phyloP scores from a whole-genome alignment of 2,329 filamentous ascomycete genomes.

The Aspergillus jensenii region DNA sequence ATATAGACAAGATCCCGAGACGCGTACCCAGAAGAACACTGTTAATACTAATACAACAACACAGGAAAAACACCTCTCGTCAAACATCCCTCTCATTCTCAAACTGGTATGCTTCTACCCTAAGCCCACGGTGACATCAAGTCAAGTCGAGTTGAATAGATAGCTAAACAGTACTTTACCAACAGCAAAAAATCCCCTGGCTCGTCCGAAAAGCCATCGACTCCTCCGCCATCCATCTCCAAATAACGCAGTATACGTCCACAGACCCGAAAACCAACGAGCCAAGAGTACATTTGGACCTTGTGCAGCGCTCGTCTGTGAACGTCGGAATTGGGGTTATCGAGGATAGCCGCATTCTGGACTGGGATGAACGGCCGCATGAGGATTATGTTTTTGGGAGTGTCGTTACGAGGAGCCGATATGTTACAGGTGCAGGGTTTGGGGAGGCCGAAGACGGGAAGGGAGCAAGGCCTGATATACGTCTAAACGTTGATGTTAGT shows the following conservation, averaged over 20 bases:
- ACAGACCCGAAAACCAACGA: neutral
- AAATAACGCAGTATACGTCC: neutral
- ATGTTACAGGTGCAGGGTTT: neutral
- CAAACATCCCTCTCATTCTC: neutral
- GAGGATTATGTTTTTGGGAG: constrained; percentile 2
- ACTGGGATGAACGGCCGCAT: neutral
- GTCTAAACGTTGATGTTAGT: neutral
- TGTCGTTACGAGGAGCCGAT: neutral
- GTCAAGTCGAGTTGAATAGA: neutral
- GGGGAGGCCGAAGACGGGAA: neutral
- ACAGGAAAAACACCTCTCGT: neutral
- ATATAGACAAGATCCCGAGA: neutral
- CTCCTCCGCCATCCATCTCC: neutral
- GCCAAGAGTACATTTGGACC: neutral
- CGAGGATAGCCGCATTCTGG: neutral
- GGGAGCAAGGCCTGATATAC: neutral
- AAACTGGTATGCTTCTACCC: neutral
- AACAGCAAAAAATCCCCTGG: constrained; percentile 3
- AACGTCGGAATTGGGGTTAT: neutral
- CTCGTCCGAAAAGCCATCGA: neutral
- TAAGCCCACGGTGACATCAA: neutral
- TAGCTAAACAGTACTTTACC: neutral
- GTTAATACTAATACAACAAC: neutral
- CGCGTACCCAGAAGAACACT: neutral
- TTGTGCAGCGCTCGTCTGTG: neutral